phyloP scores from a whole-genome alignment of 2,329 filamentous ascomycete genomes.

The Neopestalotiopsis sp. region DNA sequence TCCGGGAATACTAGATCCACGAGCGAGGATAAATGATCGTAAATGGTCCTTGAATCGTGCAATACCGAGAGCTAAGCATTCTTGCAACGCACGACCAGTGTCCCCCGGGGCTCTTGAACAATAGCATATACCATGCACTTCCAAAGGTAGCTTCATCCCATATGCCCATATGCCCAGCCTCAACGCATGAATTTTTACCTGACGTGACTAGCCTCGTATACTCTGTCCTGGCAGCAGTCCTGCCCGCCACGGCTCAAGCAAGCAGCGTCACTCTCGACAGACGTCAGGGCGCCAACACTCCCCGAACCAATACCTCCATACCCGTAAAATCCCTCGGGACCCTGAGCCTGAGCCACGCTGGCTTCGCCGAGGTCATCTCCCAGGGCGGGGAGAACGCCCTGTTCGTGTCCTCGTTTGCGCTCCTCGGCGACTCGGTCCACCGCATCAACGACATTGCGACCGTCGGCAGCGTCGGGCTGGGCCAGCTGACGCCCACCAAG shows the following conservation, averaged over 20 bases:
- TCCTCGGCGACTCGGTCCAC: conserved; percentile 10
- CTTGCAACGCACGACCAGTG: neutral
- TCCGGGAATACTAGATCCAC: neutral
- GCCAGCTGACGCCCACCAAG: neutral
- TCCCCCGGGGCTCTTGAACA: neutral
- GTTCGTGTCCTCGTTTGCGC: conserved; percentile 8
- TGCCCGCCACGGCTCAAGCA: neutral
- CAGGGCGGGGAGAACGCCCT: conserved; percentile 5
- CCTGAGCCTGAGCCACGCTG: neutral
- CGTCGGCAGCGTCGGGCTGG: conserved; percentile 1
- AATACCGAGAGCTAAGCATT: neutral
- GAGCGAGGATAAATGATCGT: neutral
- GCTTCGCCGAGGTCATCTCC: conserved; percentile 15
- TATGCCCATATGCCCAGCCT: neutral
- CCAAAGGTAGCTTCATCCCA: neutral
- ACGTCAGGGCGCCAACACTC: conserved; percentile 6
- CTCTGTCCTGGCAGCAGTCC: neutral
- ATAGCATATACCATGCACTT: neutral
- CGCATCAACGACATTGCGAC: conserved; percentile 12
- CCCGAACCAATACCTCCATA: conserved; percentile 1
- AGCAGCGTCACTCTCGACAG: neutral
- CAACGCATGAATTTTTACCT: neutral
- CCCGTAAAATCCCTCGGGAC: conserved; percentile 2
- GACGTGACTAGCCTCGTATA: neutral
- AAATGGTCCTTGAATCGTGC: neutral